Evolutionary conservation across 2,329 filamentous ascomycete genomes (phyloP).

Genomic region (Lachnellula subtilissima): DNA sequence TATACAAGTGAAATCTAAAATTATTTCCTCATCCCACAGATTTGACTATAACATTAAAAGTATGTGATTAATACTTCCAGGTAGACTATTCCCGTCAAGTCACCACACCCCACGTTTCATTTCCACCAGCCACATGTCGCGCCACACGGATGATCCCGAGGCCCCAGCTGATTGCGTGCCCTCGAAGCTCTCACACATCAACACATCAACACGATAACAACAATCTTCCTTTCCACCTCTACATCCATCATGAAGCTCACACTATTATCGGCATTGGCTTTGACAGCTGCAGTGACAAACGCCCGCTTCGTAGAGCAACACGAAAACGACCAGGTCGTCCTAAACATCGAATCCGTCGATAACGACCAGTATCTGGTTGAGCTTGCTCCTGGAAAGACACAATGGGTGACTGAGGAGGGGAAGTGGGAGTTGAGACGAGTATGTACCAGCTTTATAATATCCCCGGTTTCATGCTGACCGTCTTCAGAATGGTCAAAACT

Average conservation of each 20-base stretch:
- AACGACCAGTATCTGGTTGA: conserved; percentile 70
- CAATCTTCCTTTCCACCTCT: not conserved
- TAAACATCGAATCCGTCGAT: conserved; percentile 34
- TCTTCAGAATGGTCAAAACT: conserved; percentile 71
- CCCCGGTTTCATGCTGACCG: not conserved
- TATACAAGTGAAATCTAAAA: too few relatives aligned
- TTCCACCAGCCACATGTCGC: not conserved
- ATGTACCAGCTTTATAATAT: conserved; percentile 32
- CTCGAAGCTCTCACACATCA: not conserved
- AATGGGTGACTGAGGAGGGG: conserved; percentile 88
- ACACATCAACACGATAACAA: not conserved
- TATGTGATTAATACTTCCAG: too few relatives aligned
- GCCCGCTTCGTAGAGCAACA: conserved; percentile 52
- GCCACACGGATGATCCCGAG: not conserved
- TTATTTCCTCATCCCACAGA: too few relatives aligned
- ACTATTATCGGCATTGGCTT: conserved; percentile 44
- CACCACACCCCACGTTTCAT: not conserved
- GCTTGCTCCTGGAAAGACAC: conserved; percentile 73
- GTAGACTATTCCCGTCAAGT: too few relatives aligned
- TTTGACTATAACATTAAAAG: too few relatives aligned
- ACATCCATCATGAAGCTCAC: conserved; percentile 46
- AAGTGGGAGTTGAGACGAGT: conserved; percentile 89
- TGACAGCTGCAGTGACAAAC: conserved; percentile 47
- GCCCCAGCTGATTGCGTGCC: not conserved
- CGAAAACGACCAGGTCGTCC: conserved; percentile 47